A percentile compares a stretch with the other conserved stretches of the same genome.
Conservation (phyloP, 2,329 filamentous ascomycete genomes). For the Plectosphaerella plurivora region DNA sequence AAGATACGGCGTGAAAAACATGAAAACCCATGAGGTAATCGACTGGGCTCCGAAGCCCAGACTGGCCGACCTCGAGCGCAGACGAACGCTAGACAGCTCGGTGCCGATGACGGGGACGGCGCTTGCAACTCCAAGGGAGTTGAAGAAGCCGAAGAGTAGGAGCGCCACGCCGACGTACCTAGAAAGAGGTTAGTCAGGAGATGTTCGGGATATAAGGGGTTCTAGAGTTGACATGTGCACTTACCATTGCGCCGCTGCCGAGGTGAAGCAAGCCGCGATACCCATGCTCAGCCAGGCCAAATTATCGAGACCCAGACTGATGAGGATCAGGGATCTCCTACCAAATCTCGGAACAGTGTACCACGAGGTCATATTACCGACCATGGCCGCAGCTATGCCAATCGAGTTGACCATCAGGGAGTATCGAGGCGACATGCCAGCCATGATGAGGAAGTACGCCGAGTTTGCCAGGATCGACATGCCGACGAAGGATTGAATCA, state of each 20-base stretch:
- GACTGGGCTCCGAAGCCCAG: not conserved
- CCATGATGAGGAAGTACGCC: slow-evolving; percentile 3
- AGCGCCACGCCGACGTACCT: slow-evolving; percentile 4
- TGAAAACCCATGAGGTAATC: not conserved
- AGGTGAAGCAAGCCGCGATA: slow-evolving; percentile 1
- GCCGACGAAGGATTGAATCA: slow-evolving; percentile 1
- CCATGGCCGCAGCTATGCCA: slow-evolving; percentile 1
- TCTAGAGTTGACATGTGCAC: not conserved
- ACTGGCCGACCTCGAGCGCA: slow-evolving; percentile 2
- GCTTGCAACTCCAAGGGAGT: slow-evolving; percentile 3
- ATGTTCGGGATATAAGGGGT: too few species aligned
- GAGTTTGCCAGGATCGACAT: slow-evolving; percentile 2
- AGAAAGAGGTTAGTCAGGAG: too few species aligned
- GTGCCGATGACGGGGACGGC: slow-evolving; percentile 2
- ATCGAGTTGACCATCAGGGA: slow-evolving; percentile 6
- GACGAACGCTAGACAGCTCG: slow-evolving; percentile 2
- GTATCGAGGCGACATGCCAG: slow-evolving; percentile 3
- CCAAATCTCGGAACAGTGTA: slow-evolving; percentile 5
- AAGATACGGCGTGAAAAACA: slow-evolving; percentile 5
- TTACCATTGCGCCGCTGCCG: not conserved
- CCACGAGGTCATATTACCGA: slow-evolving; percentile 2
- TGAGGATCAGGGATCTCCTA: slow-evolving; percentile 2
- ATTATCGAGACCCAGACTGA: slow-evolving; percentile 2
- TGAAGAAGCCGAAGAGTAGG: slow-evolving; percentile 4
- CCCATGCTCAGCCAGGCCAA: slow-evolving; percentile 1